phyloP scores from a whole-genome alignment of 2,329 filamentous ascomycete genomes.

The Apiospora rasikravindrae region DNA sequence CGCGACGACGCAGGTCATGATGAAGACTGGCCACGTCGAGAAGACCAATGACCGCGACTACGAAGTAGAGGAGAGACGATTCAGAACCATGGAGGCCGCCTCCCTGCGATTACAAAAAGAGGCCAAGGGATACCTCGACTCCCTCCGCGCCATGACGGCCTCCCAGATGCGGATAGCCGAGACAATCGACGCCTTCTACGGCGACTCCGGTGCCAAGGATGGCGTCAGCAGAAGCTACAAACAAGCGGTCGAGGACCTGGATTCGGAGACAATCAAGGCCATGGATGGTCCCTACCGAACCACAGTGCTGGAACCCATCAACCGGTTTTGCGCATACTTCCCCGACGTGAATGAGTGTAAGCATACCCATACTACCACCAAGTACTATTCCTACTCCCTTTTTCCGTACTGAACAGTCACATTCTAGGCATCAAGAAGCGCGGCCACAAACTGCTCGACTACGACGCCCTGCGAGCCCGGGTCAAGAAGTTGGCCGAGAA shows the following conservation, averaged over 20 bases:
- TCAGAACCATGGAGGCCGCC: constrained; percentile 96
- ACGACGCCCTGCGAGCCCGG: constrained; percentile 92
- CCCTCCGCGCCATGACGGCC: constrained; percentile 96
- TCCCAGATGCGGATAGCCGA: constrained; percentile 99
- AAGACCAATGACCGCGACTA: constrained; percentile 99
- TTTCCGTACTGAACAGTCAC: constrained; percentile 19
- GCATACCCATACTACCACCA: constrained; percentile 32
- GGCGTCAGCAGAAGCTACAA: constrained; percentile 97
- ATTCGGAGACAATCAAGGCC: constrained; percentile 98
- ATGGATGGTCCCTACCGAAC: constrained; percentile 94
- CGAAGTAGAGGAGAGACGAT: constrained; percentile 95
- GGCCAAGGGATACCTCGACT: constrained; percentile 97
- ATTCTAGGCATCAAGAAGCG: constrained; percentile 90
- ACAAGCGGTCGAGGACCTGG: constrained; percentile 95
- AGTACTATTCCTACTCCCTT: constrained; percentile 23
- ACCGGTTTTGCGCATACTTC: constrained; percentile 96
- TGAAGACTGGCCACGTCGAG: constrained; percentile 99
- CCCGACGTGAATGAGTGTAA: constrained; percentile 96
- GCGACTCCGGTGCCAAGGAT: constrained; percentile 91
- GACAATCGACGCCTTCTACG: constrained; percentile 99
- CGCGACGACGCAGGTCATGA: constrained; percentile 99
- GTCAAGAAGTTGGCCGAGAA: constrained; percentile 98
- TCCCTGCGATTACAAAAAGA: constrained; percentile 93
- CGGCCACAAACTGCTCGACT: constrained; percentile 97
- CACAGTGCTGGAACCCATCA: constrained; percentile 94